These are phyloP conservation scores for Fusarium xylarioides DNA, from an alignment of 2,329 filamentous ascomycete genomes.

Conservation along the genomic window DNA sequence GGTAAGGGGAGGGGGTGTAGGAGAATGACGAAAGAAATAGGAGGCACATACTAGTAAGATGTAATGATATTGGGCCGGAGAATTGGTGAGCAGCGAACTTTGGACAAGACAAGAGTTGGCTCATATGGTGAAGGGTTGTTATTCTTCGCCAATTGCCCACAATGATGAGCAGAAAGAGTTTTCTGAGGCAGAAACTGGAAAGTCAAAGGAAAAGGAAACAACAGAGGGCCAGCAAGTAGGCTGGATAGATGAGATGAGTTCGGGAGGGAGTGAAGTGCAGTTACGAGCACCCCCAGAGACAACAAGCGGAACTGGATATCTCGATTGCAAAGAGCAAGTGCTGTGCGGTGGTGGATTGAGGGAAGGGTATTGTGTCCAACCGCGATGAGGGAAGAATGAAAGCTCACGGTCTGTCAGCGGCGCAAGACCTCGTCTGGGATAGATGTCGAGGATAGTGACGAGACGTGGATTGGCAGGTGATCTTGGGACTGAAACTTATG, in stretches of 20 bases:
- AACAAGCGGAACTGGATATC: conserved; percentile 38
- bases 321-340: conserved; percentile 35
- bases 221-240: conserved; percentile 4
- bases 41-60: conserved; percentile 30
- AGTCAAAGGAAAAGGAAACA: conserved; percentile 12
- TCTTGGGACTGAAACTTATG: conserved; percentile 35
- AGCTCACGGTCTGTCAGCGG: conserved; percentile 29
- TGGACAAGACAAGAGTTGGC: conserved; percentile 15
- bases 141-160: conserved; percentile 26
- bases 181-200: conserved; percentile 1
- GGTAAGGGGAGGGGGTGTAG: not conserved
- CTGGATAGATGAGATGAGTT: conserved; percentile 15
- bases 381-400: conserved; percentile 12
- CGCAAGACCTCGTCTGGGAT: conserved; percentile 30
- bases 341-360: conserved; percentile 26
- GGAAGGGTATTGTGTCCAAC: conserved; percentile 32
- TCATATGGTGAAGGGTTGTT: conserved; percentile 14
- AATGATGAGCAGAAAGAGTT: conserved; percentile 19
- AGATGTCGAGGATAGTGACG: conserved; percentile 23
- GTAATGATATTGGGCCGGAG: conserved; percentile 13
- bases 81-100: conserved; percentile 11
- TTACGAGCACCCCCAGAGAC: conserved; percentile 30
- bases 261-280: conserved; percentile 25
- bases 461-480: conserved; percentile 37
- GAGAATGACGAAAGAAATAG: conserved; percentile 15